Evolutionary conservation across 805 yeast species (phyloP).

Genomic region (Ogataea nonfermentans): DNA sequence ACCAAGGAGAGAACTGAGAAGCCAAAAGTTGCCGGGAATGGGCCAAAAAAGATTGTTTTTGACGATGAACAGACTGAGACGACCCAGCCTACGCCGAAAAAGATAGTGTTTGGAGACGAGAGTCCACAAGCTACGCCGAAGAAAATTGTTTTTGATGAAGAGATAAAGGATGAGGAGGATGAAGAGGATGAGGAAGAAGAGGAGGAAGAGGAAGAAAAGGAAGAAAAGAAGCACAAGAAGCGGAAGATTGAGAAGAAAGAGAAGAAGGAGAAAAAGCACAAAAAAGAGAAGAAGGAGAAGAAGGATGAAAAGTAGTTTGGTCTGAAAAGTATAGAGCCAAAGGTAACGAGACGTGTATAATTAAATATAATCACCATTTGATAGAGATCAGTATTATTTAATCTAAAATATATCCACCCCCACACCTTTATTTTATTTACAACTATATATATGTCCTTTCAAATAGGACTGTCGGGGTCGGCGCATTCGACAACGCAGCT

Average conservation of each 20-base stretch:
- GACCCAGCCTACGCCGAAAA: slow-evolving; percentile 13
- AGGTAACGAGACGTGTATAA: no score
- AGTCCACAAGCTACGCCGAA: slow-evolving; percentile 4
- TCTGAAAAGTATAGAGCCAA: slow-evolving; percentile 2
- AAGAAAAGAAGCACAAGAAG: slow-evolving; percentile 28
- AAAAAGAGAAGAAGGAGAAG: slow-evolving; percentile 23
- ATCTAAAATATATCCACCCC: slow-evolving; percentile 2
- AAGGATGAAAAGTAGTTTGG: no score
- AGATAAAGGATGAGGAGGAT: slow-evolving; percentile 4
- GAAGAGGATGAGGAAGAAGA: slow-evolving; percentile 7
- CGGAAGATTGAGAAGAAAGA: slow-evolving; percentile 25
- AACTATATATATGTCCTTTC: slow-evolving; percentile 6
- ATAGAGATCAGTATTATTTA: not conserved
- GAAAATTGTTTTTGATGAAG: slow-evolving; percentile 15
- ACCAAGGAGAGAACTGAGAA: slow-evolving; percentile 19
- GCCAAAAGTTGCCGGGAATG: slow-evolving; percentile 18
- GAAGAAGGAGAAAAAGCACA: slow-evolving; percentile 24
- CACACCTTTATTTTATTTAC: slow-evolving; percentile 2
- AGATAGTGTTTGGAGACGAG: slow-evolving; percentile 19
- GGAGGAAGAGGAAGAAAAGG: slow-evolving; percentile 3
- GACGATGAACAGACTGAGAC: slow-evolving; percentile 10
- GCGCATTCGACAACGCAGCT: slow-evolving; percentile 27
- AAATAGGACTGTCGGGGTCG: slow-evolving; percentile 20
- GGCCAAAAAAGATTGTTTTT: slow-evolving; percentile 18
- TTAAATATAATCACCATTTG: not conserved